Evolutionary conservation across 257 asterid genomes (phyloP).

Genomic region (Paulownia fortunei): DNA sequence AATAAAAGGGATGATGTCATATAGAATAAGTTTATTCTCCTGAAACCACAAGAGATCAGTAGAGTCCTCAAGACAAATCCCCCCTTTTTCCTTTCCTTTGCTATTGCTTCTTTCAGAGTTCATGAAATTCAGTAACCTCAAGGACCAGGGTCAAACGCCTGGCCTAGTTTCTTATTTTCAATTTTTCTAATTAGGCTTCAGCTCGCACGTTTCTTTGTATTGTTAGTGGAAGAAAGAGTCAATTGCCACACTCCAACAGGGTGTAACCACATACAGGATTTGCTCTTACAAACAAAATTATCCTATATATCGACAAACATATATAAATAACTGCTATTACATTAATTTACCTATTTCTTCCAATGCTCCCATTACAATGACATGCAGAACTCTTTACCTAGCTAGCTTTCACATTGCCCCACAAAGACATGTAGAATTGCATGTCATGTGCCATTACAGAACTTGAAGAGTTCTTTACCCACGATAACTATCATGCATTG

Average conservation of each 20-base stretch:
- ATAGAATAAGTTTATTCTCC: neutral
- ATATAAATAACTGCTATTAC: neutral
- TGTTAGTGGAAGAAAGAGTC: neutral
- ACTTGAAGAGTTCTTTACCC: neutral
- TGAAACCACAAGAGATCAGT: neutral
- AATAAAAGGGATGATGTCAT: neutral
- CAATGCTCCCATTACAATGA: neutral
- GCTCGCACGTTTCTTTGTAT: neutral
- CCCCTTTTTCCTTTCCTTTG: neutral
- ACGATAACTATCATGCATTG: neutral
- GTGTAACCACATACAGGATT: neutral
- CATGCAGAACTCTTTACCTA: neutral
- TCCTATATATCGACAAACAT: neutral
- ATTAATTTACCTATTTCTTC: neutral
- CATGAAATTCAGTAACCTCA: conserved; percentile 8
- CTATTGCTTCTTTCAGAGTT: neutral
- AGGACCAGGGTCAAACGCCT: neutral
- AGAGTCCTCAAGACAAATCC: neutral
- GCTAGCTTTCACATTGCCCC: neutral
- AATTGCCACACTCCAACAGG: neutral
- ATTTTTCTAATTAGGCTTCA: neutral
- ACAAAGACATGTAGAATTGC: neutral
- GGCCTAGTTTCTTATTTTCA: conserved; percentile 8
- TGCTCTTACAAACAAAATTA: neutral
- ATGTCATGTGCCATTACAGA: neutral